These are phyloP conservation scores for Nakazawaea wyomingensis DNA, from an alignment of 805 yeast species.

Conservation along the genomic window DNA sequence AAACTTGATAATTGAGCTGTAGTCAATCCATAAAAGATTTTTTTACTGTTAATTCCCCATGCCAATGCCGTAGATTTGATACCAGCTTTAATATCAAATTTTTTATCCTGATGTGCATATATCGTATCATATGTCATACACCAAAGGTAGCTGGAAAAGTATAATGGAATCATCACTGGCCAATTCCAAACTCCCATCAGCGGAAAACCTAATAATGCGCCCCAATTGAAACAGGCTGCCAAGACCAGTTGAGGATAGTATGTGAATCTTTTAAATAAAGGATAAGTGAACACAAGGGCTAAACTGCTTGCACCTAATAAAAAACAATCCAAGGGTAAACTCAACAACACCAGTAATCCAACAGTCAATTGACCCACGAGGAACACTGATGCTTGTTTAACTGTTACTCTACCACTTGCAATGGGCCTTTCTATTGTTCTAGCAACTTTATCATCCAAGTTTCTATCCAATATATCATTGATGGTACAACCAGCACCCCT, in stretches of 20 bases:
- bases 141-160: constrained; percentile 79
- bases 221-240: constrained; percentile 89
- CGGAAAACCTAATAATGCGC: constrained; percentile 88
- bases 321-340: constrained; percentile 79
- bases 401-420: constrained; percentile 77
- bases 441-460: constrained; percentile 79
- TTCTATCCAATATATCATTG: constrained; percentile 81
- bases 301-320: constrained; percentile 76
- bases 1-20: constrained; percentile 62
- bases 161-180: constrained; percentile 73
- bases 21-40: constrained; percentile 59
- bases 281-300: constrained; percentile 79
- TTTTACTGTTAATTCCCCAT: constrained; percentile 82
- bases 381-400: constrained; percentile 64
- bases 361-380: constrained; percentile 67
- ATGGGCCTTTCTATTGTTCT: constrained; percentile 91
- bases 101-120: constrained; percentile 96
- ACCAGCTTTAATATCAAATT: constrained; percentile 83
- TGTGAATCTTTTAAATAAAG: constrained; percentile 90
- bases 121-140: constrained; percentile 94
- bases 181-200: constrained; percentile 86
- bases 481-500: constrained; percentile 98
- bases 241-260: constrained; percentile 89
- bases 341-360: constrained; percentile 67
- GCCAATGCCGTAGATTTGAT: constrained; percentile 92